These are phyloP conservation scores for Kazachstania taianensis DNA, from an alignment of 805 yeast genomes.

Conservation along the genomic window DNA sequence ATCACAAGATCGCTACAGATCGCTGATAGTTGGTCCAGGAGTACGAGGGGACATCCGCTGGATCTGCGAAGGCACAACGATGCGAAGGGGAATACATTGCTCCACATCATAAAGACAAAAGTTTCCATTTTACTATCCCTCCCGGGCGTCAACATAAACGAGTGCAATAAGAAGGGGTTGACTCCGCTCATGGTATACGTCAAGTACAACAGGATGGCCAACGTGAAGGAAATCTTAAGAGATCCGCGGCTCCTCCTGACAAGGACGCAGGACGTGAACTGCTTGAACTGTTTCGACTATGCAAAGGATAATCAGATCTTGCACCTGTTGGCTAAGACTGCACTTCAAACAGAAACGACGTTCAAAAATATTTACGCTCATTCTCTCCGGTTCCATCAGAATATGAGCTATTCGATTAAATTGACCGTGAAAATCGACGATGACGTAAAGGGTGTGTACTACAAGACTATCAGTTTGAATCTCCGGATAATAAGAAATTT, in stretches of 20 bases:
- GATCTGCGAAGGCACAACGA: conserved; percentile 59
- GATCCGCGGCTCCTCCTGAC: conserved; percentile 41
- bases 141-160: conserved; percentile 41
- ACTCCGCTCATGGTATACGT: conserved; percentile 67
- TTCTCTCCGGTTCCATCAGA: conserved; percentile 14
- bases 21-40: conserved; percentile 35
- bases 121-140: conserved; percentile 32
- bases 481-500: conserved; percentile 15
- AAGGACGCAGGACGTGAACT: conserved; percentile 16
- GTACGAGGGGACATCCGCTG: conserved; percentile 25
- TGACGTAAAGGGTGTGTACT: too few relatives aligned
- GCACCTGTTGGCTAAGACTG: conserved; percentile 11
- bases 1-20: conserved; percentile 37
- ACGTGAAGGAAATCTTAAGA: conserved; percentile 40
- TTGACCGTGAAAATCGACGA: neutral
- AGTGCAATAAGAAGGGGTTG: conserved; percentile 43
- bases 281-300: conserved; percentile 38
- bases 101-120: conserved; percentile 57
- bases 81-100: conserved; percentile 57
- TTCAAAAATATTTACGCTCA: conserved; percentile 12
- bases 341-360: conserved; percentile 6
- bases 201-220: conserved; percentile 56
- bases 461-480: conserved; percentile 2
- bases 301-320: conserved; percentile 29
- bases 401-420: conserved; percentile 8